Conservation (phyloP, 352 stramenopile genomes). For the Globisporangium viniferum region DNA sequence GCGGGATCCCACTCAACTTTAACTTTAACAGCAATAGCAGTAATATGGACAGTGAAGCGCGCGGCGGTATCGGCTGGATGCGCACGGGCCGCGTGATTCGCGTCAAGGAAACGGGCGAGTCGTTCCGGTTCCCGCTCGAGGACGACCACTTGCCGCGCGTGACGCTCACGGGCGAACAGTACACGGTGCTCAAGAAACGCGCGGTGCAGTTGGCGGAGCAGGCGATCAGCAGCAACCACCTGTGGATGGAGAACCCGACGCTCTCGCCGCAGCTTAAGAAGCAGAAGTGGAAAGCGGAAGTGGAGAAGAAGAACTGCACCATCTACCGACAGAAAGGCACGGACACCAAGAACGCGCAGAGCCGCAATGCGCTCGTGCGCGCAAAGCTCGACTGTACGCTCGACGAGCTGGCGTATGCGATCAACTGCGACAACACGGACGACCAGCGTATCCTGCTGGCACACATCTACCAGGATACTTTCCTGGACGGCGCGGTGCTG, state of each 20-base stretch:
- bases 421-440: slow-evolving; percentile 58
- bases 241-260: slow-evolving; percentile 75
- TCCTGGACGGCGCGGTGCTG: slow-evolving; percentile 74
- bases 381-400: slow-evolving; percentile 68
- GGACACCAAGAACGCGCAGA: slow-evolving; percentile 33
- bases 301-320: slow-evolving; percentile 70
- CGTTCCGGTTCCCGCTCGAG: slow-evolving; percentile 71
- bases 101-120: slow-evolving; percentile 67
- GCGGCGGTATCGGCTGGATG: slow-evolving; percentile 60
- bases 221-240: slow-evolving; percentile 37
- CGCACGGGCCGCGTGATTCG: slow-evolving; percentile 65
- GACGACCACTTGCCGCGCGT: slow-evolving; percentile 50
- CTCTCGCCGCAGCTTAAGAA: slow-evolving; percentile 49
- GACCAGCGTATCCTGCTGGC: slow-evolving; percentile 58
- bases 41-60: slow-evolving; percentile 18
- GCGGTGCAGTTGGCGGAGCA: slow-evolving; percentile 34
- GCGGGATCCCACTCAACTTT: not conserved
- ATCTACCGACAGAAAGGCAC: slow-evolving; percentile 58
- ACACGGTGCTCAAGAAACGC: slow-evolving; percentile 28
- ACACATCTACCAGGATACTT: slow-evolving; percentile 67
- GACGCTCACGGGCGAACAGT: slow-evolving; percentile 29
- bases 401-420: slow-evolving; percentile 66
- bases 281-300: slow-evolving; percentile 59
- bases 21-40: not conserved
- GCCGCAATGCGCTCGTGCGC: slow-evolving; percentile 50